Conservation (phyloP, 495 filamentous ascomycete genomes). For the Clavariopsis aquatica region DNA sequence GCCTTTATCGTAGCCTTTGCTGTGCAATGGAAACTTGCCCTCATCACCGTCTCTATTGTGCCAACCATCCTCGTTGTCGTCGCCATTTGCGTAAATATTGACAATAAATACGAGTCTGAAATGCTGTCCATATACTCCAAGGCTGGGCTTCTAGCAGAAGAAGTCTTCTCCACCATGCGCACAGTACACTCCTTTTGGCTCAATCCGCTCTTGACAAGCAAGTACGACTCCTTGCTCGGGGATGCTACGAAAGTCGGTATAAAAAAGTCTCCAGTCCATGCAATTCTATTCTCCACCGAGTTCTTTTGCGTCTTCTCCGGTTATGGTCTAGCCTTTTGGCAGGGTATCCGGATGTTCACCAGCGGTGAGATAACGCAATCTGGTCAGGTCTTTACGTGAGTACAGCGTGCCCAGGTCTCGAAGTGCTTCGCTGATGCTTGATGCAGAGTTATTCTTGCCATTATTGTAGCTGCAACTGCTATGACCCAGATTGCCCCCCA, state of each 20-base stretch:
- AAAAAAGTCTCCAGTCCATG: conserved; percentile 40
- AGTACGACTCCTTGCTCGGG: conserved; percentile 33
- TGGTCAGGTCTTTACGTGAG: conserved; percentile 39
- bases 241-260: conserved; percentile 35
- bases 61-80: conserved; percentile 39
- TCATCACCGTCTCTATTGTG: conserved; percentile 56
- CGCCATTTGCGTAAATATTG: conserved; percentile 33
- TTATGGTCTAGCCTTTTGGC: conserved; percentile 40
- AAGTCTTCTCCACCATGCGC: conserved; percentile 39
- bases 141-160: conserved; percentile 38
- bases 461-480: conserved; percentile 38
- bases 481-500: conserved; percentile 36
- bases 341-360: conserved; percentile 39
- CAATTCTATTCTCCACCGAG: conserved; percentile 36
- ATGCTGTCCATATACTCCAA: conserved; percentile 35
- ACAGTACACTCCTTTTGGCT: conserved; percentile 42
- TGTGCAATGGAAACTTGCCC: conserved; percentile 53
- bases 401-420: neutral
- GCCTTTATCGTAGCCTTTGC: conserved; percentile 45
- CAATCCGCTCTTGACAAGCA: conserved; percentile 21
- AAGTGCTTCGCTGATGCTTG: conserved; percentile 5
- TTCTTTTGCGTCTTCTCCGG: conserved; percentile 40
- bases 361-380: conserved; percentile 37
- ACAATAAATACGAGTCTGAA: conserved; percentile 31
- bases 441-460: conserved; percentile 38